These are phyloP conservation scores for Phylloporus arenicola DNA, from an alignment of 768 basidiomycete genomes.

Conservation along the genomic window DNA sequence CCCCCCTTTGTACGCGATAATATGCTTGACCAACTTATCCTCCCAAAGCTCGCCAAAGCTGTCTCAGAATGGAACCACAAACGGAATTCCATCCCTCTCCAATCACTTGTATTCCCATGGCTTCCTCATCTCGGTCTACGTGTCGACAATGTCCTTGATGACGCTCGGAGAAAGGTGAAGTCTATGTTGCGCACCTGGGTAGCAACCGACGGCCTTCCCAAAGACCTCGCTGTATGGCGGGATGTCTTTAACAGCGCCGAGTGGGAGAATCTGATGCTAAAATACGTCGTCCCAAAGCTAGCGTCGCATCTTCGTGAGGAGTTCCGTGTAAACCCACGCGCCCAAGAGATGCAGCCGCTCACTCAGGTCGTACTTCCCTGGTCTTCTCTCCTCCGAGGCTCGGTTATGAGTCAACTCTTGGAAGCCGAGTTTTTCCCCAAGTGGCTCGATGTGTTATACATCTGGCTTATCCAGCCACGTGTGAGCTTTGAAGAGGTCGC, in stretches of 20 bases:
- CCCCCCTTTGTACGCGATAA: conserved; percentile 93
- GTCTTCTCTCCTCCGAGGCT: conserved; percentile 65
- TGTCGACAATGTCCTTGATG: conserved; percentile 79
- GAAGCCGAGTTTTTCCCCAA: conserved; percentile 95
- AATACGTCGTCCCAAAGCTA: conserved; percentile 89
- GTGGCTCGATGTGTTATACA: conserved; percentile 86
- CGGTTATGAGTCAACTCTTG: conserved; percentile 77
- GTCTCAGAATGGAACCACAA: conserved; percentile 79
- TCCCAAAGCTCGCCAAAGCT: conserved; percentile 86
- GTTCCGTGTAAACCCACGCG: conserved; percentile 85
- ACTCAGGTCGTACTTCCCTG: conserved; percentile 66
- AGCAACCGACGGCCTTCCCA: conserved; percentile 63
- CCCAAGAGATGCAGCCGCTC: conserved; percentile 83
- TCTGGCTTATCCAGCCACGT: conserved; percentile 88
- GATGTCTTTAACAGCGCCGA: conserved; percentile 77
- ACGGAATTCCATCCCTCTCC: conserved; percentile 54
- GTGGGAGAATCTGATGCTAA: conserved; percentile 89
- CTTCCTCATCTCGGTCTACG: conserved; percentile 80
- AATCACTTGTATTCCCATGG: conserved; percentile 92
- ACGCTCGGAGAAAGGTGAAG: conserved; percentile 83
- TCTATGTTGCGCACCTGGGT: conserved; percentile 71
- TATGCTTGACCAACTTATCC: conserved; percentile 88
- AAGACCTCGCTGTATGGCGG: conserved; percentile 77
- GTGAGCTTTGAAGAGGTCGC: conserved; percentile 91
- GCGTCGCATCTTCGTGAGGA: conserved; percentile 76